A percentile compares a stretch with the other conserved stretches of the same genome.
These are phyloP conservation scores for Peronospora belbahrii DNA, from an alignment of 352 stramenopile genomes.

Conservation along the genomic window DNA sequence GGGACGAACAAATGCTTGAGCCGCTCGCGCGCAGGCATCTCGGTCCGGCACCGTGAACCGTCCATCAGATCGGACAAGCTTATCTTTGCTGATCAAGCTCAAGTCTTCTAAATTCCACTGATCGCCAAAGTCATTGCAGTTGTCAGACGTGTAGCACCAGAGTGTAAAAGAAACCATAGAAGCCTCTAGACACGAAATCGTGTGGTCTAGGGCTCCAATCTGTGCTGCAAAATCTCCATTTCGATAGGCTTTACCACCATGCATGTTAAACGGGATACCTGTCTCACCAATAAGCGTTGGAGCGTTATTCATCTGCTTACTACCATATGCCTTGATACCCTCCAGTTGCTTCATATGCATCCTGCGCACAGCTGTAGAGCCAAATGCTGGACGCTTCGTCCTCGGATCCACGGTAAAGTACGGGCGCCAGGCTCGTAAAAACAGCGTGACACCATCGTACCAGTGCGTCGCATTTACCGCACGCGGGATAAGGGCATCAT, in stretches of 20 bases:
- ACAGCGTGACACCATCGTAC: slow-evolving; percentile 88
- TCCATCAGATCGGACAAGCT: slow-evolving; percentile 16
- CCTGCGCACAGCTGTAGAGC: slow-evolving; percentile 39
- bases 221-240: slow-evolving; percentile 42
- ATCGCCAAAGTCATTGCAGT: slow-evolving; percentile 71
- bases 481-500: slow-evolving; percentile 40
- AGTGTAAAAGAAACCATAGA: slow-evolving; percentile 78
- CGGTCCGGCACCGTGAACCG: slow-evolving; percentile 12
- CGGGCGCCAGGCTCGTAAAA: slow-evolving; percentile 55
- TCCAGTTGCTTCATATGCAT: slow-evolving; percentile 54
- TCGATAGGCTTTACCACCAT: slow-evolving; percentile 33
- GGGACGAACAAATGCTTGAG: slow-evolving; percentile 60
- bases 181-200: slow-evolving; percentile 51
- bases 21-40: slow-evolving; percentile 34
- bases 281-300: slow-evolving; percentile 64
- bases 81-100: slow-evolving; percentile 60
- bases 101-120: slow-evolving; percentile 85
- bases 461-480: slow-evolving; percentile 85
- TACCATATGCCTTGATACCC: slow-evolving; percentile 46
- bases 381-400: slow-evolving; percentile 62
- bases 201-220: slow-evolving; percentile 54
- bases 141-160: slow-evolving; percentile 85
- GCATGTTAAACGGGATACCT: slow-evolving; percentile 66
- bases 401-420: slow-evolving; percentile 71
- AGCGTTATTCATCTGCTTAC: slow-evolving; percentile 40